Conservation (phyloP, 805 yeast genomes). For the Zygosaccharomyces gambellarensis region DNA sequence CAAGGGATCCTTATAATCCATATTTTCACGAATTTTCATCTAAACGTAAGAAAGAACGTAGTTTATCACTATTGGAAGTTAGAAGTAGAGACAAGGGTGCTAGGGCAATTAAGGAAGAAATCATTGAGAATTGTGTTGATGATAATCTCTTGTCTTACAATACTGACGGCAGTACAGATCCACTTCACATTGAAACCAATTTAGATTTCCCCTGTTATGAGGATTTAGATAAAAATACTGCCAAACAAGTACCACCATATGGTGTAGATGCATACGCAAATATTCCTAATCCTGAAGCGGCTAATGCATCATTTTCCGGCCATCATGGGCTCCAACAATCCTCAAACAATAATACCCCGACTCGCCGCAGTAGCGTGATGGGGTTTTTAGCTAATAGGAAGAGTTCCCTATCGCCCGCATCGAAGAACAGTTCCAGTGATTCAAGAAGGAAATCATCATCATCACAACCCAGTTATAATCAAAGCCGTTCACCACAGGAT, state of each 20-base stretch:
- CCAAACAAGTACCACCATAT: constrained; percentile 31
- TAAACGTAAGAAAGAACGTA: constrained; percentile 43
- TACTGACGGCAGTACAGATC: constrained; percentile 14
- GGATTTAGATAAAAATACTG: constrained; percentile 22
- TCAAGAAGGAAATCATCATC: constrained; percentile 2
- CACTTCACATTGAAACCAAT: constrained; percentile 26
- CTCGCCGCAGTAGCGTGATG: constrained; percentile 17
- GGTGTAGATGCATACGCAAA: constrained; percentile 29
- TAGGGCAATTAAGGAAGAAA: constrained; percentile 56
- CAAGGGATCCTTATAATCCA: constrained; percentile 32
- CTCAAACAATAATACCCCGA: constrained; percentile 2
- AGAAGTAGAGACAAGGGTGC: constrained; percentile 48
- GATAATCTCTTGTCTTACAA: constrained; percentile 55
- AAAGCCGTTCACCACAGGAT: constrained; percentile 4
- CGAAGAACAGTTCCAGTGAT: constrained; percentile 2
- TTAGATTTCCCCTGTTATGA: constrained; percentile 29
- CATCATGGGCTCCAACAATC: neutral
- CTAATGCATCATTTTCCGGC: neutral
- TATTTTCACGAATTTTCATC: constrained; percentile 32
- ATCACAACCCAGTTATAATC: neutral
- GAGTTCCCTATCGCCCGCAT: constrained; percentile 8
- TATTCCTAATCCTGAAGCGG: constrained; percentile 17
- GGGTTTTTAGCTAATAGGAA: constrained; percentile 22
- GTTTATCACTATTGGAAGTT: constrained; percentile 57
- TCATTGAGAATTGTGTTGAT: constrained; percentile 46